These are phyloP conservation scores for Mucor piriformis DNA, from an alignment of 371 early-diverging fungal genomes.

Conservation along the genomic window DNA sequence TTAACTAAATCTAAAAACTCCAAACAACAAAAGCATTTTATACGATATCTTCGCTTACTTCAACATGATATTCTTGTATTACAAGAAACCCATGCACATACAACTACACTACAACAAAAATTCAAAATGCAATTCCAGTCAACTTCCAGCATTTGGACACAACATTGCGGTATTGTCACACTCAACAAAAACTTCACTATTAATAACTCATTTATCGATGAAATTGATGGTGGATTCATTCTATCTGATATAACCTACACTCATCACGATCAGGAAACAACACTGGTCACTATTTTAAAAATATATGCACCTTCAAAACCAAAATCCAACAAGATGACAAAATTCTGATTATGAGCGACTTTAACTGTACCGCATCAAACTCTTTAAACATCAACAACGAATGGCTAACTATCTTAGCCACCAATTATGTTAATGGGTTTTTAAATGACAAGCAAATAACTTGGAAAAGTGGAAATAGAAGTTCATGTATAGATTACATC, in stretches of 20 bases:
- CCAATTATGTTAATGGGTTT: neutral
- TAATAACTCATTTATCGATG: neutral
- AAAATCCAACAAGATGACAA: neutral
- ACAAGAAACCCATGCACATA: constrained; percentile 16
- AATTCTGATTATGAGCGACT: constrained; percentile 1
- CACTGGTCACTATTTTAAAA: neutral
- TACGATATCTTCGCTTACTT: neutral
- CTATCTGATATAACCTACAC: neutral
- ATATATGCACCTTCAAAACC: neutral
- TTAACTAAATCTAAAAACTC: constrained; percentile 3
- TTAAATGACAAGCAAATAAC: neutral
- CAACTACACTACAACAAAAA: neutral
- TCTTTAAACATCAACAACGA: neutral
- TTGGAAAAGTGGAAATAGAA: neutral
- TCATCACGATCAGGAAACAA: too few species aligned
- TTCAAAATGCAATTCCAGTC: constrained; percentile 4
- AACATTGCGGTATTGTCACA: constrained; percentile 3
- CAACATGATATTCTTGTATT: neutral
- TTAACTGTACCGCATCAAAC: constrained; percentile 3
- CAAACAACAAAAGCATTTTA: constrained; percentile 4
- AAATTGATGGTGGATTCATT: neutral
- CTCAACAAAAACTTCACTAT: neutral
- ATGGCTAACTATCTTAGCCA: neutral
- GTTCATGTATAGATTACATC: neutral
- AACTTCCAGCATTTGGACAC: neutral